Evolutionary conservation across 2,329 filamentous ascomycete genomes (phyloP).

Genomic region (Pseudopithomyces maydicus): DNA sequence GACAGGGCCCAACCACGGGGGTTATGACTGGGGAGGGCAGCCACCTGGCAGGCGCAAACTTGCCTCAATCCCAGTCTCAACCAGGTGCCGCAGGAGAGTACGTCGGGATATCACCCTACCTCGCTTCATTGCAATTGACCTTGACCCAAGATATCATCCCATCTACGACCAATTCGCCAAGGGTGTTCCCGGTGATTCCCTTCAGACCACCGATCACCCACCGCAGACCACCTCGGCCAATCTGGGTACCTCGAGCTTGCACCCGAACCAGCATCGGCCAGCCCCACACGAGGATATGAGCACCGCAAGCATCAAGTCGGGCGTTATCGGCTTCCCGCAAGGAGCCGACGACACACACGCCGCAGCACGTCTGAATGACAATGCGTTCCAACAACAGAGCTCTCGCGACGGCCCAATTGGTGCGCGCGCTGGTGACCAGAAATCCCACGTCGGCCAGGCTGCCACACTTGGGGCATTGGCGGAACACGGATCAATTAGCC

Average conservation of each 20-base stretch:
- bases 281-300: constrained; percentile 26
- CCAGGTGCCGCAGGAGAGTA: constrained; percentile 7
- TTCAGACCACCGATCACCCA: constrained; percentile 13
- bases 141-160: constrained; percentile 20
- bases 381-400: constrained; percentile 16
- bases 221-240: constrained; percentile 9
- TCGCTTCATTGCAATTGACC: neutral
- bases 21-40: constrained; percentile 25
- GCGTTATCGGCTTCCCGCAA: constrained; percentile 43
- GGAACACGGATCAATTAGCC: constrained; percentile 10
- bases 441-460: constrained; percentile 1
- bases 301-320: constrained; percentile 47
- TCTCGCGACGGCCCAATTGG: constrained; percentile 11
- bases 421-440: neutral
- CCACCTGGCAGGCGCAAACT: constrained; percentile 18
- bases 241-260: constrained; percentile 9
- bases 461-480: constrained; percentile 5
- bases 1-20: constrained; percentile 12
- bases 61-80: neutral
- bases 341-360: constrained; percentile 28
- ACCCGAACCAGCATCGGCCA: constrained; percentile 21
- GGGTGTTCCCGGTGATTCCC: constrained; percentile 12
- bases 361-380: constrained; percentile 28
- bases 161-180: constrained; percentile 38
- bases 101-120: neutral